Base-by-base conservation (phyloP, 2,329 filamentous ascomycete species). In the Catunica adiposa region DNA sequence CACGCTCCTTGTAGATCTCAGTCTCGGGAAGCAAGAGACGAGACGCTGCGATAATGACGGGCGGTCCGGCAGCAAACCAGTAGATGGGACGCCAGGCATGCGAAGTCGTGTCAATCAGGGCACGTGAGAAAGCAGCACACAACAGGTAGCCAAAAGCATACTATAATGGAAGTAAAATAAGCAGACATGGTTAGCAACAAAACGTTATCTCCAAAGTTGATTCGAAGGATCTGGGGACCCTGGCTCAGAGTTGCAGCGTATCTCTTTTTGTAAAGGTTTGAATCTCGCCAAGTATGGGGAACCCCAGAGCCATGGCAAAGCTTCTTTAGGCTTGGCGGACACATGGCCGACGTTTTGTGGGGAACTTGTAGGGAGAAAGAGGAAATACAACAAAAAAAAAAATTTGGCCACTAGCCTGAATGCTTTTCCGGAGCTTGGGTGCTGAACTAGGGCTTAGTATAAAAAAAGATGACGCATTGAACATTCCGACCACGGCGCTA, bases 11-110 rank as follows among this genome's bases (percentile, higher is more conserved):
- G 68, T 84, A 94, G 0, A 81, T 77, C 48, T 84, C 70, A 0
- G 88, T 94, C 70, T 95, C 89, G 4, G 86, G 84, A 1, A 95
- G 74, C 65, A 76, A 79, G 22, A 90, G 71, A 34, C 89, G 83
- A 73, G 85, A 88, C 55, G 80, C 63, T 64, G 94, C 94, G 68
- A 94, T 83, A 31, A 94, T 67, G 1, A 89, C 75, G 0, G 89
- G 89, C 0, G 86, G 86, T 38, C 82, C 78, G 4, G 88, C 86
- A 11, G 83, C 88, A 66, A 94, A 94, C 88, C 89, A 95, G 72
- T 82, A 94, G 0, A 94, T 72, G 0, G 88, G 86, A 6, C 89
- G 75, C 89, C 89, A 95, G 54, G 76, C 81, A 64, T 94, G 83
- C 1, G 79, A 67, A 0, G 87, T 90, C 1, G 87, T 92, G 66